phyloP scores from a whole-genome alignment of 2,329 filamentous ascomycete species.

The Colletotrichum aenigma region DNA sequence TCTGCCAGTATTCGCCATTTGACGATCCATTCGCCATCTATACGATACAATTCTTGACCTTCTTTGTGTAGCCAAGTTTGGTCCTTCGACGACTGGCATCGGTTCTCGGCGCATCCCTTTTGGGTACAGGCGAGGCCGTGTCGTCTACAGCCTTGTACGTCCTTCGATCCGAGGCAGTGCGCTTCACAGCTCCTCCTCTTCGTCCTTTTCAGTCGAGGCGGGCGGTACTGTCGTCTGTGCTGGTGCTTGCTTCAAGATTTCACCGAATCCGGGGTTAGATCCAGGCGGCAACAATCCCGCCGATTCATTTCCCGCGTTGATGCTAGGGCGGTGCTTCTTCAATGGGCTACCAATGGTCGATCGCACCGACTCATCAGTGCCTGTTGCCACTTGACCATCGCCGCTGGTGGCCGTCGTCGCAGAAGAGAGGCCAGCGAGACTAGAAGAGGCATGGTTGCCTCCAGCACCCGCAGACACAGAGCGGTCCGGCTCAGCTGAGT shows the following conservation, averaged over 20 bases:
- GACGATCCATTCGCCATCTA: neutral
- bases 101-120: neutral
- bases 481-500: constrained; percentile 72
- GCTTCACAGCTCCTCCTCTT: constrained; percentile 16
- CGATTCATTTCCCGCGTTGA: neutral
- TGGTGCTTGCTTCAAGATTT: neutral
- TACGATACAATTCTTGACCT: neutral
- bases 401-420: neutral
- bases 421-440: neutral
- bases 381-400: neutral
- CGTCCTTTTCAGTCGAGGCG: neutral
- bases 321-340: constrained; percentile 21
- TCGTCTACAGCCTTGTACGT: neutral
- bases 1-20: neutral
- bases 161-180: neutral
- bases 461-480: neutral
- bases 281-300: neutral
- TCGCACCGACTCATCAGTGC: neutral
- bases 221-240: neutral
- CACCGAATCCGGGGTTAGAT: neutral
- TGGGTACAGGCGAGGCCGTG: neutral
- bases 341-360: constrained; percentile 19
- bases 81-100: neutral
- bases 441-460: neutral
- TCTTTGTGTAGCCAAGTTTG: neutral